Base-by-base conservation (phyloP, 768 basidiomycete genomes). In the Psilocybe cubensis region DNA sequence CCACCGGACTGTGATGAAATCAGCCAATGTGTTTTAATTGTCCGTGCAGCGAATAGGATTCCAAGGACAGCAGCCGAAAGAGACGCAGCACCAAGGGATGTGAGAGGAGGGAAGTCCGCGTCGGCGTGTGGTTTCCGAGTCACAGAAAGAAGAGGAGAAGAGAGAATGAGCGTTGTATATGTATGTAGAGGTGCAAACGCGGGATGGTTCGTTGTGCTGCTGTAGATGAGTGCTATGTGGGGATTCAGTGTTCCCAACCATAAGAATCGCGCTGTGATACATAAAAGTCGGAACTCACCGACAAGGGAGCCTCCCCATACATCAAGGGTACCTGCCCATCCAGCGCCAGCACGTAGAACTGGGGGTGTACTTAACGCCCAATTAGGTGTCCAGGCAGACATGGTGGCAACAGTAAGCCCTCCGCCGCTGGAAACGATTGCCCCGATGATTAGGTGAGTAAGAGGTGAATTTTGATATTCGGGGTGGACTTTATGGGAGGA, bases 221-320 rank as follows among this genome's bases (percentile, higher is more conserved):
- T 64, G 59, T 72, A 75, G 17, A 72, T 61, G 23, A 72, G 51
- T n/a, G 73, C 73, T 75, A 27, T 25, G 38, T 17, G 27, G 10
- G 44, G 47, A 4, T 31, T 6, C 20, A 20, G 25, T 14, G 23
- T 40, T 35, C 45, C 41, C 4, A 60, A 17, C 48, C 21, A 40
- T 18, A 5, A 46, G 18, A 33, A 33, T 31, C 9, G 43, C n/a
- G 11, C 11, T 49, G 33, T n/a, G 46, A 35, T 23, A 38, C n/a
- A 17, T 11, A 18, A 14, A 11, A 23, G 27, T 27, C n/a, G 23
- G 11, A 9, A 70, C 73, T 52, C 51, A 72, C 73, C 80, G 8
- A 78, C 77, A 2, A 83, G 59, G 7, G 79, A 74, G 35, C 83
- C 83, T 53, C 74, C 81, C 83, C 82, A 83, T 0, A 83, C 65